A percentile compares a stretch with the other conserved stretches of the same genome.
Conservation (phyloP, 2,329 filamentous ascomycete species). For the Aspergillus hiratsukae region DNA sequence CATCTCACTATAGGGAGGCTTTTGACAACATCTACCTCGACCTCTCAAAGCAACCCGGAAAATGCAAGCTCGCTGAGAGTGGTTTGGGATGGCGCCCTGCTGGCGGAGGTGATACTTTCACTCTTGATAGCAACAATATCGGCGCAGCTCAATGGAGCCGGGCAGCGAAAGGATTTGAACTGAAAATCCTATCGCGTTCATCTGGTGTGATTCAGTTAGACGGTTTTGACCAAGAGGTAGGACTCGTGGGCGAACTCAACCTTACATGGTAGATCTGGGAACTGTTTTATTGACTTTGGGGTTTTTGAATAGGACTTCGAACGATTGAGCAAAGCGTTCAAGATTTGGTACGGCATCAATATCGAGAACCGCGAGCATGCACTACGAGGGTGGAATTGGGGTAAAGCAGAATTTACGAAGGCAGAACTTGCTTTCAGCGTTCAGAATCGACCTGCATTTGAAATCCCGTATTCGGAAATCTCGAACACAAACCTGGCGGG, state of each 20-base stretch:
- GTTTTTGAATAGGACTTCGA: slow-evolving; percentile 69
- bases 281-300: background rate
- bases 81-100: slow-evolving; percentile 94
- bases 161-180: slow-evolving; percentile 84
- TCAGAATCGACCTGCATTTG: slow-evolving; percentile 92
- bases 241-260: slow-evolving; percentile 4
- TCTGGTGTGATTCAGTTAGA: slow-evolving; percentile 89
- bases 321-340: slow-evolving; percentile 86
- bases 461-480: slow-evolving; percentile 95
- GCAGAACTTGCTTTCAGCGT: slow-evolving; percentile 95
- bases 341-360: slow-evolving; percentile 94
- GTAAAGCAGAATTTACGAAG: slow-evolving; percentile 94
- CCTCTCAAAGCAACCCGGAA: slow-evolving; percentile 84
- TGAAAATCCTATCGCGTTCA: slow-evolving; percentile 83
- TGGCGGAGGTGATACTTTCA: slow-evolving; percentile 85
- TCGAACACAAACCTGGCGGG: slow-evolving; percentile 96
- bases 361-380: slow-evolving; percentile 93
- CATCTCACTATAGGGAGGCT: slow-evolving; percentile 61
- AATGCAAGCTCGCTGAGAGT: slow-evolving; percentile 90
- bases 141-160: slow-evolving; percentile 88
- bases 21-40: slow-evolving; percentile 98
- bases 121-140: slow-evolving; percentile 82
- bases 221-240: slow-evolving; percentile 81
- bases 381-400: slow-evolving; percentile 97
- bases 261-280: background rate